Conservation (phyloP, 108 stramenopile species). For the Aurantiochytrium sp. region DNA sequence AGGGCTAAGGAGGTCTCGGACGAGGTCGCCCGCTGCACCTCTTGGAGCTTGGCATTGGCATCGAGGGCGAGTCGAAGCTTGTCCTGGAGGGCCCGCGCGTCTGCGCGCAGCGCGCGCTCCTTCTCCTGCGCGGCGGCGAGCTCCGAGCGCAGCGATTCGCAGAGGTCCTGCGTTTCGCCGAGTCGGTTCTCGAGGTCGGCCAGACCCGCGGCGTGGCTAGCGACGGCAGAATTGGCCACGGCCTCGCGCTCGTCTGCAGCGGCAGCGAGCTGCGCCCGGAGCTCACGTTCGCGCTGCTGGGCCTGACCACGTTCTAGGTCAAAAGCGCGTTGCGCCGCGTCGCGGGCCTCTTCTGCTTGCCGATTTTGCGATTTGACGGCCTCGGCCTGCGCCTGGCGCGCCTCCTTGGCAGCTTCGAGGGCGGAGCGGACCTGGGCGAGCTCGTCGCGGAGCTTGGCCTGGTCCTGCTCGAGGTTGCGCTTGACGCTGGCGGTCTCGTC, state of each 20-base stretch:
- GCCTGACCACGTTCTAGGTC: neutral
- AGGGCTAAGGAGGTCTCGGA: neutral
- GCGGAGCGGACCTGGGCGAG: neutral
- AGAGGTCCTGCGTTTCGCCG: neutral
- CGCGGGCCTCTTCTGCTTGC: neutral
- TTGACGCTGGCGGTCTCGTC: neutral
- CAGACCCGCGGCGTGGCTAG: neutral
- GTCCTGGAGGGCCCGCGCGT: neutral
- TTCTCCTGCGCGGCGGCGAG: neutral
- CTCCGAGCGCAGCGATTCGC: neutral
- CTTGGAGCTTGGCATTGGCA: neutral
- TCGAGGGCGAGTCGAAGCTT: neutral
- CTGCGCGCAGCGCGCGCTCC: neutral
- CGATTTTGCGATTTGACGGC: neutral
- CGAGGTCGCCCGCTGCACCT: neutral
- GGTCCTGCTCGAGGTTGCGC: neutral
- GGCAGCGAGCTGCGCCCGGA: neutral
- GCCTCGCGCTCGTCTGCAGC: neutral
- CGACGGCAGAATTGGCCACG: neutral
- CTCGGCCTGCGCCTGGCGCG: neutral
- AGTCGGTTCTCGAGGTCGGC: neutral
- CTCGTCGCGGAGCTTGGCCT: too few relatives aligned
- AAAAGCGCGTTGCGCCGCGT: neutral
- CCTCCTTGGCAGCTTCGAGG: neutral
- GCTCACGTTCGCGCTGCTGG: neutral